Conservation (phyloP, 1,284 basidiomycete species). For the Mycena sp. region DNA sequence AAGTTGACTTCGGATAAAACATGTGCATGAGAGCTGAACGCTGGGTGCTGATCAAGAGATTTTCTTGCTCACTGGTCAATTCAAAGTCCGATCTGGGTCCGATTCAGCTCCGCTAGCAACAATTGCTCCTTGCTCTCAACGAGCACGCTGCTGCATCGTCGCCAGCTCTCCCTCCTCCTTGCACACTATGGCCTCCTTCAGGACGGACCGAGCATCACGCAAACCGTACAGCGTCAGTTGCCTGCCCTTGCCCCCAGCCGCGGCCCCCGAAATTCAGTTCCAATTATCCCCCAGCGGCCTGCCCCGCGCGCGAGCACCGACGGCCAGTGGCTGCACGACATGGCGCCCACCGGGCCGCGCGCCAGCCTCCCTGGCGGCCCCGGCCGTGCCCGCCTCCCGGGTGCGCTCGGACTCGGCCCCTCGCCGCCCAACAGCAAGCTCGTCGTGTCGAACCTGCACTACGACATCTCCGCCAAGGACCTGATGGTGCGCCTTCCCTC, state of each 20-base stretch:
- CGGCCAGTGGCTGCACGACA: conserved; percentile 80
- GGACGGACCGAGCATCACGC: conserved; percentile 34
- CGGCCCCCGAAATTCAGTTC: conserved; percentile 16
- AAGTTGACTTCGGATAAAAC: no score
- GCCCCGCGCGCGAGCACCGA: conserved; percentile 54
- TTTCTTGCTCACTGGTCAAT: no score
- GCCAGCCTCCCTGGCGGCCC: conserved; percentile 23
- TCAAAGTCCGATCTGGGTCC: no score
- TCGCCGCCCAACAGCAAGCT: conserved; percentile 67
- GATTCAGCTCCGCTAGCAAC: no score
- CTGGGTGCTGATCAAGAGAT: no score
- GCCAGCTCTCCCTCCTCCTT: no score
- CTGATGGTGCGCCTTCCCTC: conserved; percentile 88
- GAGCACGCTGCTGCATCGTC: no score
- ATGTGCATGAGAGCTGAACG: no score
- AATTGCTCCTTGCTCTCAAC: no score
- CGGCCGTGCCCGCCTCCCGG: conserved; percentile 27
- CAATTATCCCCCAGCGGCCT: conserved; percentile 51
- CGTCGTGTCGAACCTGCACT: conserved; percentile 90
- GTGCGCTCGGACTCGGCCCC: conserved; percentile 13
- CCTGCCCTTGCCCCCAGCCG: conserved; percentile 16
- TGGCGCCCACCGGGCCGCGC: conserved; percentile 51
- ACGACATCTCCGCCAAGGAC: conserved; percentile 91
- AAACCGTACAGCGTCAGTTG: conserved; percentile 63
- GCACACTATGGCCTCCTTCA: conserved; percentile 20